These are phyloP conservation scores for Macrolepiota dolichaula DNA, from an alignment of 768 basidiomycete genomes.

Conservation along the genomic window DNA sequence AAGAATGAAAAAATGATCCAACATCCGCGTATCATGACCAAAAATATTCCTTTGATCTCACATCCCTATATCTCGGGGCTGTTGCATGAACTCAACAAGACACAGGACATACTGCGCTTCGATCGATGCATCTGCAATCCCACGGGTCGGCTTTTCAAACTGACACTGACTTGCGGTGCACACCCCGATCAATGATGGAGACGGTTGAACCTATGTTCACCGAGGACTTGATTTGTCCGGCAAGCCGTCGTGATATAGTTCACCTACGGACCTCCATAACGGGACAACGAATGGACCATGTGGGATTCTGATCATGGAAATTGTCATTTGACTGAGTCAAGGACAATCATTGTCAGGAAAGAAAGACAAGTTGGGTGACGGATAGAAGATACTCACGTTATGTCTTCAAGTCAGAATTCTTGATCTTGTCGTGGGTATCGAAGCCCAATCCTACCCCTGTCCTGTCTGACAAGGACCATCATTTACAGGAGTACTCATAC, in stretches of 20 bases:
- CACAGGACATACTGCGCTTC: not conserved
- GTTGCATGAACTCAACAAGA: not conserved
- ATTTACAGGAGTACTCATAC: not conserved
- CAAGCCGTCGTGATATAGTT: too few relatives aligned
- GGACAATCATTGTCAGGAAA: too few relatives aligned
- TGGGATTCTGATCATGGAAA: too few relatives aligned
- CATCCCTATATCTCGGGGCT: not conserved
- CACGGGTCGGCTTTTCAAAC: not conserved
- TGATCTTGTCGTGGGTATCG: too few relatives aligned
- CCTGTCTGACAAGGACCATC: not conserved
- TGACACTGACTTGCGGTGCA: not conserved
- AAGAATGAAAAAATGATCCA: conserved; percentile 2
- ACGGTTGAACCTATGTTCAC: not conserved
- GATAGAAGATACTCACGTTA: too few relatives aligned
- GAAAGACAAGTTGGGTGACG: too few relatives aligned
- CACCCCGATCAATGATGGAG: not conserved
- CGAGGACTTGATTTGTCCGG: too few relatives aligned
- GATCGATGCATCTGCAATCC: not conserved
- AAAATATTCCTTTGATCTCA: not conserved
- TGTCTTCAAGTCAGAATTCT: too few relatives aligned
- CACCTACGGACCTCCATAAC: too few relatives aligned
- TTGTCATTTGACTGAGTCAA: too few relatives aligned
- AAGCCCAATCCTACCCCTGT: not conserved
- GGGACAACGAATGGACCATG: too few relatives aligned
- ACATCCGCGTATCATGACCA: conserved; percentile 7